Evolutionary conservation across 495 filamentous ascomycete genomes (phyloP).

Genomic region (Penicillium coprophilum): DNA sequence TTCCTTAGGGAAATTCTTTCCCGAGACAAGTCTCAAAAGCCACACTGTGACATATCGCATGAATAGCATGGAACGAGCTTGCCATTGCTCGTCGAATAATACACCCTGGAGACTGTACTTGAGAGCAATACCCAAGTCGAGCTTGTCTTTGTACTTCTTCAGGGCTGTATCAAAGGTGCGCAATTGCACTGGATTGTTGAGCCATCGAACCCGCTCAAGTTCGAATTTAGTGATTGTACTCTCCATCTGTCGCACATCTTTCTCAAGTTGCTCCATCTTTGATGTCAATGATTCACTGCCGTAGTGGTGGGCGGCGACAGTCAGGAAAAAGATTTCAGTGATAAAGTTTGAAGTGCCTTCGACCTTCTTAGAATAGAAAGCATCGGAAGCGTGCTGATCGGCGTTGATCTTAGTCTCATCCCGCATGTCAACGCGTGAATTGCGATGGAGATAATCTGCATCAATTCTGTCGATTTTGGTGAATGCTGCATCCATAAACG

Average conservation of each 20-base stretch:
- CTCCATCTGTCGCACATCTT: constrained; percentile 80
- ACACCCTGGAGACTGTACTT: constrained; percentile 81
- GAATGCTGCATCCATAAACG: constrained; percentile 93
- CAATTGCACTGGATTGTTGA: constrained; percentile 55
- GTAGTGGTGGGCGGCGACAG: constrained; percentile 91
- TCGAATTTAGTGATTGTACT: constrained; percentile 74
- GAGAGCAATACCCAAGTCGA: constrained; percentile 60
- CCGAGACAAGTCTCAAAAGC: constrained; percentile 79
- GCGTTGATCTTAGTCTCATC: constrained; percentile 98
- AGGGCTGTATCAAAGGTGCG: constrained; percentile 57
- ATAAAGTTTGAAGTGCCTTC: constrained; percentile 88
- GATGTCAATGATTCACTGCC: constrained; percentile 83
- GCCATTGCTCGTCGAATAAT: constrained; percentile 76
- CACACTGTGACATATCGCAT: constrained; percentile 96
- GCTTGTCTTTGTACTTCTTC: constrained; percentile 61
- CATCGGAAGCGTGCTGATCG: constrained; percentile 80
- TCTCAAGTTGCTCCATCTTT: constrained; percentile 75
- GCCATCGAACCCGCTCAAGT: constrained; percentile 67
- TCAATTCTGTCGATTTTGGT: constrained; percentile 88
- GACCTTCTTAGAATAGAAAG: constrained; percentile 68
- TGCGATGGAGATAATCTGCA: constrained; percentile 76
- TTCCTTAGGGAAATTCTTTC: constrained; percentile 69
- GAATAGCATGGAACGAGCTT: constrained; percentile 83
- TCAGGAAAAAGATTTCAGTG: constrained; percentile 92
- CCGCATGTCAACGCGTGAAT: constrained; percentile 76